These are phyloP conservation scores for Annona cherimola DNA, from an alignment of 164 flowering plant species.

Conservation along the genomic window DNA sequence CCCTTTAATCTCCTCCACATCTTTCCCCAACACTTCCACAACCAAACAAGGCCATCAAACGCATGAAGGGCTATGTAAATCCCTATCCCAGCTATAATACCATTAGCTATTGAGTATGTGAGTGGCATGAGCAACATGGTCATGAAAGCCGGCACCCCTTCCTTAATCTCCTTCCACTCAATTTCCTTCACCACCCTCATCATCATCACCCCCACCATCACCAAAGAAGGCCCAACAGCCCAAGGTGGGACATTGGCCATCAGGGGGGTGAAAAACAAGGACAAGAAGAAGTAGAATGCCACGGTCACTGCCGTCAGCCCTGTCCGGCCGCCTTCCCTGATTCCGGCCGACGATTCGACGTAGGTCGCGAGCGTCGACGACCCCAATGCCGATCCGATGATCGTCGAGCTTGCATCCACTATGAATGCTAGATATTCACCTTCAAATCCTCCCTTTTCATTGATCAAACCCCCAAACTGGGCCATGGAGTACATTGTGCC, in stretches of 20 bases:
- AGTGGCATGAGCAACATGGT: conserved; percentile 85
- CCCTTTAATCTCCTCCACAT: conserved; percentile 30
- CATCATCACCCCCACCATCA: conserved; percentile 84
- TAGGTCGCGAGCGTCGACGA: conserved; percentile 55
- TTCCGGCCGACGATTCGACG: conserved; percentile 75
- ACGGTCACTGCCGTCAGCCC: conserved; percentile 68
- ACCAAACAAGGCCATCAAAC: conserved; percentile 32
- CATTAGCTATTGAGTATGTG: conserved; percentile 73
- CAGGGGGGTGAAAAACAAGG: conserved; percentile 65
- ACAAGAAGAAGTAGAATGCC: conserved; percentile 49
- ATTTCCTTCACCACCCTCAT: conserved; percentile 79
- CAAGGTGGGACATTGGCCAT: conserved; percentile 76
- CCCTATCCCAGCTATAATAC: conserved; percentile 78
- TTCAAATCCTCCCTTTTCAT: conserved; percentile 60
- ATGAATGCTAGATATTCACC: conserved; percentile 72
- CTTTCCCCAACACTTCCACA: conserved; percentile 35
- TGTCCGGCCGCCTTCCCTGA: conserved; percentile 80
- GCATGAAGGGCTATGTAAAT: conserved; percentile 47
- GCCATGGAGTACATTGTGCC: conserved; percentile 77
- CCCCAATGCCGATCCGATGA: conserved; percentile 66
- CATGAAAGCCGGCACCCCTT: conserved; percentile 70
- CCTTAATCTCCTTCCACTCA: conserved; percentile 54
- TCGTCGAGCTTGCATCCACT: conserved; percentile 66
- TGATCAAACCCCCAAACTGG: conserved; percentile 56
- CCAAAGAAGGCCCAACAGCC: conserved; percentile 83